These are phyloP conservation scores for Inonotus obliquus DNA, from an alignment of 1,284 basidiomycete species.

Conservation along the genomic window DNA sequence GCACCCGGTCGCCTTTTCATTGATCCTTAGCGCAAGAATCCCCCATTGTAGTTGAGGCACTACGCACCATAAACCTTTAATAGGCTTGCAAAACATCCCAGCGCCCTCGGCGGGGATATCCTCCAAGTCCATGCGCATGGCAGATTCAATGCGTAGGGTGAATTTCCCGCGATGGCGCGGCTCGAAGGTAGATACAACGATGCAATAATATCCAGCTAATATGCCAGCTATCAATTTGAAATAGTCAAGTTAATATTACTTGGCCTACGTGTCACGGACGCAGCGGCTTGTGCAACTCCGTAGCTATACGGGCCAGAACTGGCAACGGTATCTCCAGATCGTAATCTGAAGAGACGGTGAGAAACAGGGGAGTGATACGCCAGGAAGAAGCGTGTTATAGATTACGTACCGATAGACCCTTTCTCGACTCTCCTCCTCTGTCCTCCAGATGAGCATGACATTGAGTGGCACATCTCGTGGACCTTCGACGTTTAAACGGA, in stretches of 20 bases:
- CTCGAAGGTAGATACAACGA: conserved; percentile 82
- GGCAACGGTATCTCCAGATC: conserved; percentile 62
- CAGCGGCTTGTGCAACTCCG: conserved; percentile 59
- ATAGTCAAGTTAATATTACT: not conserved
- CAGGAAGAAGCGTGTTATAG: not conserved
- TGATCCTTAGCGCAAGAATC: not conserved
- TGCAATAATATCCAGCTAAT: conserved; percentile 75
- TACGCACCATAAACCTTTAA: conserved; percentile 66
- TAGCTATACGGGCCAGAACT: conserved; percentile 83
- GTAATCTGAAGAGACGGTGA: conserved; percentile 35
- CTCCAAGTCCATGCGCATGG: conserved; percentile 59
- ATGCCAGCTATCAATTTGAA: not conserved
- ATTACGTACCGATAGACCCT: conserved; percentile 66
- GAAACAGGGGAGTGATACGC: not conserved
- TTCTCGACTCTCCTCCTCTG: conserved; percentile 39
- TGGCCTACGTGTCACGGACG: conserved; percentile 51
- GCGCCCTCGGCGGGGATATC: conserved; percentile 87
- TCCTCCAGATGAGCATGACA: conserved; percentile 70
- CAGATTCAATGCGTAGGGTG: conserved; percentile 58
- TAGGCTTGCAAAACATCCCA: conserved; percentile 76
- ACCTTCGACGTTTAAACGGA: conserved; percentile 52
- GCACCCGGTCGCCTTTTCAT: conserved; percentile 43
- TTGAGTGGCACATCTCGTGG: conserved; percentile 73
- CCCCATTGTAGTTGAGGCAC: not conserved
- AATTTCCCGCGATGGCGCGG: conserved; percentile 65